Conservation (phyloP, 1,284 basidiomycete genomes). For the Ceraceosorus guamensis region DNA sequence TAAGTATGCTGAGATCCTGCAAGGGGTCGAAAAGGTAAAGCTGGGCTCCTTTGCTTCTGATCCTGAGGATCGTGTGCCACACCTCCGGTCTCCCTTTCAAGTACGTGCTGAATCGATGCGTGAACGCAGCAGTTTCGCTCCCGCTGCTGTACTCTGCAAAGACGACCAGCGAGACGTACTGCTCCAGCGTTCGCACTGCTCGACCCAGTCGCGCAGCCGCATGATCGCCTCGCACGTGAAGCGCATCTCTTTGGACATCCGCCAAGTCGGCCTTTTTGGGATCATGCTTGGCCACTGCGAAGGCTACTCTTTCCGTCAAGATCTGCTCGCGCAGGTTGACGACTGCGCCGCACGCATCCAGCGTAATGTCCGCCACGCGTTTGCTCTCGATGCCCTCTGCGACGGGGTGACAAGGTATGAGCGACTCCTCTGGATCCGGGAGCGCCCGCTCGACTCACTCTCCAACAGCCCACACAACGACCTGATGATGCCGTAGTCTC, state of each 20-base stretch:
- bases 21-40: constrained; percentile 48
- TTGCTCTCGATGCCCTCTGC: constrained; percentile 42
- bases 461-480: constrained; percentile 40
- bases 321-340: constrained; percentile 45
- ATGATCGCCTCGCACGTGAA: neutral
- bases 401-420: no score
- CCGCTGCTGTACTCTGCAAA: constrained; percentile 85
- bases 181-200: constrained; percentile 52
- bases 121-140: constrained; percentile 58
- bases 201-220: constrained; percentile 29
- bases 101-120: constrained; percentile 76
- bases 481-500: constrained; percentile 42
- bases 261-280: neutral
- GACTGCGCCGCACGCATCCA: constrained; percentile 43
- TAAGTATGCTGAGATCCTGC: constrained; percentile 24
- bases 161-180: constrained; percentile 83
- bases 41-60: constrained; percentile 28
- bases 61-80: constrained; percentile 57
- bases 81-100: constrained; percentile 80
- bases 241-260: neutral
- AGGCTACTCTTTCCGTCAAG: constrained; percentile 31
- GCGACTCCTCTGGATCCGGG: no score
- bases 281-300: constrained; percentile 11
- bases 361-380: constrained; percentile 38
- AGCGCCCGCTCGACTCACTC: no score